Percentiles rank a stretch among this genome's conserved stretches.
Evolutionary conservation across 495 filamentous ascomycete species (phyloP).

Genomic region (Paragyromitra xinjiangensis): DNA sequence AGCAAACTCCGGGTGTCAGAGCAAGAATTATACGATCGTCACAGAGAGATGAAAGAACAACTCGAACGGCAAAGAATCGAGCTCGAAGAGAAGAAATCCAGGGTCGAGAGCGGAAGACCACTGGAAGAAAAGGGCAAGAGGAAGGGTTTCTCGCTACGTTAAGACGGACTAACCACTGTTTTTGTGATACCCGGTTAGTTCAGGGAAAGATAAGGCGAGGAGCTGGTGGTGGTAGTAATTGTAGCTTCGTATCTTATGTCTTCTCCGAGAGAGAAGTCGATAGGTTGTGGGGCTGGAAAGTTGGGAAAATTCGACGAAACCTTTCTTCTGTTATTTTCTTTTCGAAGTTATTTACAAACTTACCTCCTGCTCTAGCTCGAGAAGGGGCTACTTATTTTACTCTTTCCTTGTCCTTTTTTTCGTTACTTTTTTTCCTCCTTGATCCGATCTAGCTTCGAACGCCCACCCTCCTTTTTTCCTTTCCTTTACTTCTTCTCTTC

Average conservation of each 20-base stretch:
- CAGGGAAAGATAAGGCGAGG: conserved; percentile 15
- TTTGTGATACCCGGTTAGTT: conserved; percentile 52
- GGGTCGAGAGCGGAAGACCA: conserved; percentile 91
- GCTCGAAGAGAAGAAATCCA: conserved; percentile 94
- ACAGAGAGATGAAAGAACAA: conserved; percentile 99
- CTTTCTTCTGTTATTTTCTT: conserved; percentile 53
- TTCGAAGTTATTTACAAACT: conserved; percentile 52
- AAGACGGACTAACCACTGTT: conserved; percentile 58
- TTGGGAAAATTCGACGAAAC: conserved; percentile 51
- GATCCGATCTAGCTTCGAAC: conserved; percentile 48
- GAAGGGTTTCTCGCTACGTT: conserved; percentile 98
- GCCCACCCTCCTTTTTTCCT: conserved; percentile 48
- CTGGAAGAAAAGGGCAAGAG: conserved; percentile 95
- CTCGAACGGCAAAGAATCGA: conserved; percentile 91
- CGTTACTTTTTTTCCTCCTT: conserved; percentile 34
- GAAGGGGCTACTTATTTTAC: conserved; percentile 48
- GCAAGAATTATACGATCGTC: conserved; percentile 95
- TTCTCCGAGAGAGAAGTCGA: conserved; percentile 28
- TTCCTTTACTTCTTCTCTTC: conserved; percentile 51
- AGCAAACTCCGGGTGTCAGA: conserved; percentile 99
- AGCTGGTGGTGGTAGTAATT: conserved; percentile 50
- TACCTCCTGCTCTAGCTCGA: conserved; percentile 42
- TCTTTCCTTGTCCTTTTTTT: conserved; percentile 50
- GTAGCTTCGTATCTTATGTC: conserved; percentile 46
- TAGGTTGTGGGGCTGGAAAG: conserved; percentile 39